These are phyloP conservation scores for Fusarium longipes DNA, from an alignment of 2,329 filamentous ascomycete species.

Conservation along the genomic window DNA sequence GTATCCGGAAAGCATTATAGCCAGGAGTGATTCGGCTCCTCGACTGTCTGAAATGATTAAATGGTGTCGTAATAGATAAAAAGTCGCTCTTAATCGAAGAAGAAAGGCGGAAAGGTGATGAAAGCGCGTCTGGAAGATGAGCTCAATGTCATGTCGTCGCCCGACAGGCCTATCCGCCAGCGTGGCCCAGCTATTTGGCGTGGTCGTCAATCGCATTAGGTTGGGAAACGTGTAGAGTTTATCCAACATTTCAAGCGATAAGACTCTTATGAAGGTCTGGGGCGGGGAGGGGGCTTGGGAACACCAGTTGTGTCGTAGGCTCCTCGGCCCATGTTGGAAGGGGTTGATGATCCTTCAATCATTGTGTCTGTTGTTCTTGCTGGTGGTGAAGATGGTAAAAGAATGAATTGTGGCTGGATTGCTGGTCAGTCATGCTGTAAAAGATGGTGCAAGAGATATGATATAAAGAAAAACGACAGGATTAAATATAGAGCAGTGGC, in stretches of 20 bases:
- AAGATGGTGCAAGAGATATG: background rate
- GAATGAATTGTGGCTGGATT: conserved; percentile 17
- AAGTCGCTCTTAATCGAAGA: conserved; percentile 40
- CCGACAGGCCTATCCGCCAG: conserved; percentile 38
- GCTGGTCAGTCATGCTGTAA: conserved; percentile 31
- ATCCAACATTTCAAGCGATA: conserved; percentile 36
- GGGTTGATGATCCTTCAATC: conserved; percentile 50
- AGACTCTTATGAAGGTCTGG: conserved; percentile 53
- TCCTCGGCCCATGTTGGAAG: conserved; percentile 62
- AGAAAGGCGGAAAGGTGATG: conserved; percentile 29
- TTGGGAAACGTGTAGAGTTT: conserved; percentile 33
- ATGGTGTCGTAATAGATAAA: conserved; percentile 40
- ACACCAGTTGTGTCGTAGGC: conserved; percentile 65
- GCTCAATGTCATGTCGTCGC: conserved; percentile 29
- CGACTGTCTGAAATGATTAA: conserved; percentile 39
- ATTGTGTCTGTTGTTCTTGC: conserved; percentile 52
- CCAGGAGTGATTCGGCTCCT: conserved; percentile 35
- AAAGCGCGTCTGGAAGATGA: conserved; percentile 7
- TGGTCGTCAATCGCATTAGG: conserved; percentile 36
- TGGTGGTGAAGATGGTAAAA: conserved; percentile 22
- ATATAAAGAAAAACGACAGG: background rate
- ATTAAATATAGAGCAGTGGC: conserved; percentile 8
- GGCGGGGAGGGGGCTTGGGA: conserved; percentile 59
- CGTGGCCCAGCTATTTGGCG: conserved; percentile 33
- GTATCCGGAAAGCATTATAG: conserved; percentile 49